Conservation (phyloP, 257 asterid species). For the Gardenia jasminoides region DNA sequence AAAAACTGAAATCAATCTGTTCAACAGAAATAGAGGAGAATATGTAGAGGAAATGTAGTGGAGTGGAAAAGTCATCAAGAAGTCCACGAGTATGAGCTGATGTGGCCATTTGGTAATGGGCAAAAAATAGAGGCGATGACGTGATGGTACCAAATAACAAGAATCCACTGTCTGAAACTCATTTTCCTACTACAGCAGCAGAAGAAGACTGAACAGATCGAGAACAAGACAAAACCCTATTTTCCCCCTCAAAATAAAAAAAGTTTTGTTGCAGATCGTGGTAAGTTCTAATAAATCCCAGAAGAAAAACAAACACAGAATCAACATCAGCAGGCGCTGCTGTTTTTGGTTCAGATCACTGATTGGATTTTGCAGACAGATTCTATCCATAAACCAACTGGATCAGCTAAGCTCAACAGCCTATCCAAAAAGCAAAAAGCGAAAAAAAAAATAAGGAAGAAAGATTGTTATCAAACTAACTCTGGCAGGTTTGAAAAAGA, state of each 20-base stretch:
- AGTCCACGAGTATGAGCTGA: slow-evolving; percentile 12
- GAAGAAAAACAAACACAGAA: not conserved
- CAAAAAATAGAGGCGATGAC: slow-evolving; percentile 6
- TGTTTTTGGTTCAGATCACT: not conserved
- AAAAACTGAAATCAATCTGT: not conserved
- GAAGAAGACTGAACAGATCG: not conserved
- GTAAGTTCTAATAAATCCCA: not conserved
- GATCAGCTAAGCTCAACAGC: slow-evolving; percentile 19
- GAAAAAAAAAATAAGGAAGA: not conserved
- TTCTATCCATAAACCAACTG: slow-evolving; percentile 2
- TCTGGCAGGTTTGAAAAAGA: not conserved
- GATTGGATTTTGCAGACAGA: slow-evolving; percentile 2
- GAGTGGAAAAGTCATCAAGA: not conserved
- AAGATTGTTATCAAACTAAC: not conserved
- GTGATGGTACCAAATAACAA: slow-evolving; percentile 17
- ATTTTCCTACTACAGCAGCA: not conserved
- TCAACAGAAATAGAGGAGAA: not conserved
- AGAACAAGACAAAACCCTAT: slow-evolving; percentile 15
- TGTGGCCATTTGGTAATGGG: slow-evolving; percentile 10
- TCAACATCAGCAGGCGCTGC: not conserved
- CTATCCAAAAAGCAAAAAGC: not conserved
- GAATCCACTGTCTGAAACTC: slow-evolving; percentile 18
- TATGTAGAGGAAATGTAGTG: not conserved
- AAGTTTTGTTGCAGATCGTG: not conserved
- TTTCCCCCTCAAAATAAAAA: not conserved